Percentiles rank a stretch among this genome's conserved stretches.
phyloP scores from a whole-genome alignment of 2,329 filamentous ascomycete species.

The Fonsecaea multimorphosa region DNA sequence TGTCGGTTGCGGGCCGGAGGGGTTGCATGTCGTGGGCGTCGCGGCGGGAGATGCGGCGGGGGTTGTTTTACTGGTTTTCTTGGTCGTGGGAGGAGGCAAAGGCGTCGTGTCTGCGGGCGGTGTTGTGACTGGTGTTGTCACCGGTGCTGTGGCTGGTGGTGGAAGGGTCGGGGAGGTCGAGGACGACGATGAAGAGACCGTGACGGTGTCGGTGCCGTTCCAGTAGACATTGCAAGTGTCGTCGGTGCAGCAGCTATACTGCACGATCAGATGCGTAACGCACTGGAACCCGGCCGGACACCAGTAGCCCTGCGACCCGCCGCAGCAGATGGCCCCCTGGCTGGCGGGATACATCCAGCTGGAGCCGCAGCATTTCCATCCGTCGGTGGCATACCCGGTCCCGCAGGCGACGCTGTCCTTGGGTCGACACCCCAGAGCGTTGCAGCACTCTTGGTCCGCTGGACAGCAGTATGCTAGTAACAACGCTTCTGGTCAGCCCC shows the following conservation, averaged over 20 bases:
- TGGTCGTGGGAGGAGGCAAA: not conserved
- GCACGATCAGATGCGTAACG: not conserved
- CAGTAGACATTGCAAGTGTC: constrained; percentile 1
- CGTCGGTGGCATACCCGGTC: not conserved
- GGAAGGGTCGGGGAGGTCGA: not conserved
- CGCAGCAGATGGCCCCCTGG: not conserved
- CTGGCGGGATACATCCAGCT: not conserved
- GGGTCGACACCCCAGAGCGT: not conserved
- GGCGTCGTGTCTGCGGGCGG: too few relatives aligned
- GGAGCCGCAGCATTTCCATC: not conserved
- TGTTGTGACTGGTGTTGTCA: too few relatives aligned
- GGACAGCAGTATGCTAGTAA: not conserved
- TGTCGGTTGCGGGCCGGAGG: not conserved
- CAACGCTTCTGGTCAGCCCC: not conserved
- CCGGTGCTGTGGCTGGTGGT: not conserved
- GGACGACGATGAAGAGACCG: not conserved
- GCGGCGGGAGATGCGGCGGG: not conserved
- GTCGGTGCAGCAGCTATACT: not conserved
- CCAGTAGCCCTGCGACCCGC: not conserved
- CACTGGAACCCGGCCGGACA: not conserved
- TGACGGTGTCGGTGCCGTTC: not conserved
- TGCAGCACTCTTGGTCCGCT: not conserved
- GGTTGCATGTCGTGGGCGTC: not conserved
- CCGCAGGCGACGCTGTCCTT: not conserved
- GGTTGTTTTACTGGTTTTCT: not conserved